These are phyloP conservation scores for Solanum peruvianum DNA, from an alignment of 257 asterid genomes.

Conservation along the genomic window DNA sequence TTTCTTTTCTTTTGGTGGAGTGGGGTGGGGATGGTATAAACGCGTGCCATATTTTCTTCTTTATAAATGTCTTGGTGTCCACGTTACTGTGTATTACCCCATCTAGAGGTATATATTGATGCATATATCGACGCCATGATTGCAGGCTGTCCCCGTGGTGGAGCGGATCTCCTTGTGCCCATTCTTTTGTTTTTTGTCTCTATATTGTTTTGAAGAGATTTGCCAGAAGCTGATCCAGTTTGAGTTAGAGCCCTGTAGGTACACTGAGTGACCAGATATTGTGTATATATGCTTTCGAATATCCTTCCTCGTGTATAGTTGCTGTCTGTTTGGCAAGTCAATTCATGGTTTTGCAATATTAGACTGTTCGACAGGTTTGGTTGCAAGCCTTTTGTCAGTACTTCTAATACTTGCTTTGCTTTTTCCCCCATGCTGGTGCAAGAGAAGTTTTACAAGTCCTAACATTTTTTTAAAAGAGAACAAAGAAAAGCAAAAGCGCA, in stretches of 20 bases:
- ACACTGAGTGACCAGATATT: background rate
- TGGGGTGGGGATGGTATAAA: background rate
- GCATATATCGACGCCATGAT: background rate
- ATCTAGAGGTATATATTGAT: constrained; percentile 4
- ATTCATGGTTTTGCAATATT: background rate
- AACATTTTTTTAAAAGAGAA: background rate
- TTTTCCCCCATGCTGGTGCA: no score
- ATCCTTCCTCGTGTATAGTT: background rate
- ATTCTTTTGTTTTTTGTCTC: constrained; percentile 55
- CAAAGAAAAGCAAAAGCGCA: background rate
- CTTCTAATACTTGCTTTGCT: background rate
- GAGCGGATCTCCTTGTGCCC: constrained; percentile 30
- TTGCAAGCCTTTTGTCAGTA: background rate
- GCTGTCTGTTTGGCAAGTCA: background rate
- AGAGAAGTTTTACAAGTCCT: no score
- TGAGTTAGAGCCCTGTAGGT: constrained; percentile 12
- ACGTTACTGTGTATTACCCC: background rate
- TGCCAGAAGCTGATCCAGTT: constrained; percentile 15
- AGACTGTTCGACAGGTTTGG: background rate
- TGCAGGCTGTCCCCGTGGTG: constrained; percentile 33
- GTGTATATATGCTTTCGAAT: background rate
- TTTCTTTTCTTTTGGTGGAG: background rate
- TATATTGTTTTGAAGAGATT: constrained; percentile 23
- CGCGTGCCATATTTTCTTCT: background rate
- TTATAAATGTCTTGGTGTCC: background rate